Evolutionary conservation across 1,284 basidiomycete species (phyloP).

Genomic region (Amylostereum areolatum): DNA sequence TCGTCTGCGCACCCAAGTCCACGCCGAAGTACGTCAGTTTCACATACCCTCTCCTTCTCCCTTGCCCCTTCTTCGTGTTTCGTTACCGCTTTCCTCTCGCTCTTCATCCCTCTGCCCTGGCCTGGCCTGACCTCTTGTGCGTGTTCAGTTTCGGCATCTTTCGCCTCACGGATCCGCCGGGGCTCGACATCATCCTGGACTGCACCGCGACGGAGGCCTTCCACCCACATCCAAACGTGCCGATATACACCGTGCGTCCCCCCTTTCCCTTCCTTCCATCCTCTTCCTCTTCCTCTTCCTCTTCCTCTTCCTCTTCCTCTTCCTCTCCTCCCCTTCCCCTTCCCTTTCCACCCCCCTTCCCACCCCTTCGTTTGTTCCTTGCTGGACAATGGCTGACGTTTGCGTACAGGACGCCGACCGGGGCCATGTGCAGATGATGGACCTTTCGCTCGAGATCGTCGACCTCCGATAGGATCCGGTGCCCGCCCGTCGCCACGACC

Average conservation of each 20-base stretch:
- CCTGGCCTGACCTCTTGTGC: no score
- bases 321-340: no score
- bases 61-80: slow-evolving; percentile 1
- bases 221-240: slow-evolving; percentile 76
- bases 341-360: no score
- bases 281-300: no score
- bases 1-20: slow-evolving; percentile 81
- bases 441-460: slow-evolving; percentile 60
- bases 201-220: slow-evolving; percentile 73
- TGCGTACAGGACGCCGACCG: slow-evolving; percentile 61
- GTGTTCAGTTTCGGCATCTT: slow-evolving; percentile 73
- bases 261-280: neutral
- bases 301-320: no score
- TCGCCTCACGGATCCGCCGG: slow-evolving; percentile 80
- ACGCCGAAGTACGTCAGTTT: slow-evolving; percentile 57
- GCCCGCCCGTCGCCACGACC: no score
- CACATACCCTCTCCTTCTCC: slow-evolving; percentile 6
- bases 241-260: slow-evolving; percentile 73
- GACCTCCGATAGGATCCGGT: no score
- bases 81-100: slow-evolving; percentile 7
- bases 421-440: slow-evolving; percentile 70
- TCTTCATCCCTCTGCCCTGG: no score
- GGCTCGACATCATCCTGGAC: slow-evolving; percentile 61
- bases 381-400: neutral
- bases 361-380: slow-evolving; percentile 3